phyloP scores from a whole-genome alignment of 495 filamentous ascomycete genomes.

The Pyrenopolyporus hunteri region DNA sequence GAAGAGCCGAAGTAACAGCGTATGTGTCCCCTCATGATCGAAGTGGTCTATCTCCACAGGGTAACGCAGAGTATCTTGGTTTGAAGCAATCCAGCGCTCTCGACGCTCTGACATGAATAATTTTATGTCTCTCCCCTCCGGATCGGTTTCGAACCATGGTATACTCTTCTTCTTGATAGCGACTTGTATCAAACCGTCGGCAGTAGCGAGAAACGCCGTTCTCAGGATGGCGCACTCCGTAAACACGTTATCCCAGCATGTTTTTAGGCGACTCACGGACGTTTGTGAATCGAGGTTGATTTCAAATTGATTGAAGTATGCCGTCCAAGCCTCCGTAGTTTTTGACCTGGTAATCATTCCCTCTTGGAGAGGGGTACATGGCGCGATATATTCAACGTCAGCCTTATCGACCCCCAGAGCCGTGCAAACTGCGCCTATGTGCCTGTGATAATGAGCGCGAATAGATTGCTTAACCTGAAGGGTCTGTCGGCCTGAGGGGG shows the following conservation, averaged over 20 bases:
- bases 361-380: conserved; percentile 79
- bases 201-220: conserved; percentile 67
- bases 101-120: conserved; percentile 36
- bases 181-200: conserved; percentile 75
- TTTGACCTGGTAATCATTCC: conserved; percentile 78
- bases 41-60: conserved; percentile 45
- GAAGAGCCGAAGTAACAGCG: conserved; percentile 71
- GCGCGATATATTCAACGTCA: conserved; percentile 71
- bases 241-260: conserved; percentile 59
- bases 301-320: conserved; percentile 75
- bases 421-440: conserved; percentile 46
- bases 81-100: conserved; percentile 51
- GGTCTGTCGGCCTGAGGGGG: conserved; percentile 39
- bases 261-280: conserved; percentile 50
- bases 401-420: conserved; percentile 13
- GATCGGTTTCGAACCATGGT: conserved; percentile 54
- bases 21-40: conserved; percentile 30
- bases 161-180: conserved; percentile 55
- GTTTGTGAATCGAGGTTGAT: conserved; percentile 56
- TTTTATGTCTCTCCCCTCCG: conserved; percentile 38
- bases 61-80: conserved; percentile 48
- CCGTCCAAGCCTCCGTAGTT: conserved; percentile 49
- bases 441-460: conserved; percentile 61
- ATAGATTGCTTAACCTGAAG: conserved; percentile 60
- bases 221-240: conserved; percentile 64